Evolutionary conservation across 164 flowering plant genomes (phyloP), one percentile per base, ranked within the genome.

Genomic region (Nymphaea colorata): DNA sequence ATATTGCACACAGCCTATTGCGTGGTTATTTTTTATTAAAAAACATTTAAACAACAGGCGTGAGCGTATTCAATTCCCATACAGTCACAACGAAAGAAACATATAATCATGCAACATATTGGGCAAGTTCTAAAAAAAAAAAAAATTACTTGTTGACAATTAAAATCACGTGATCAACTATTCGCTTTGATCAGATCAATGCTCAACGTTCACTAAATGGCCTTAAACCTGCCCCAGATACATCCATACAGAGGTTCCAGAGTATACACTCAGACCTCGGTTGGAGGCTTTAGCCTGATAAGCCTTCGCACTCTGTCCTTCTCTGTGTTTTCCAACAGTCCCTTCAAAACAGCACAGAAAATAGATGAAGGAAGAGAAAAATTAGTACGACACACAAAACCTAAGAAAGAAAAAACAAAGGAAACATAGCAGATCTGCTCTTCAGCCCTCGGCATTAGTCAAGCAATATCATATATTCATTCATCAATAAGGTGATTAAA

Each of bases 271-370:
- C 76, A 84, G 74, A 82, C 55, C 43, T 84, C 87, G 42, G 84
- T 81, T 5, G 84, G 85, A 67, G 87, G 84, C 64, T 80, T 84
- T 57, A 84, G 59, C 79, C 84, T 75, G 18, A 81, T 71, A 44
- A 84, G 73, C 73, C 87, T 79, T 69, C 69, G 77, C 67, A 84
- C 80, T 68, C 87, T 74, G 65, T 84, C 87, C 69, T 78, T 84
- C 25, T 84, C 87, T 4, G 85, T 82, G 71, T 80, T 84, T 76
- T 84, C 87, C 76, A 88, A 76, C 77, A 80, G 72, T n/a, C 95
- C 95, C 90, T 86, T 72, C 79, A 70, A 4, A 64, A 65, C 3
- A 47, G 55, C 11, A 4, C 11, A 47, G 44, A 41, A 59, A 57
- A 17, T 60, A 42, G 60, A 17, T 8, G 3, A 5, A n/a, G 7